phyloP scores from a whole-genome alignment of 495 filamentous ascomycete species.

The Aspergillus hancockii region DNA sequence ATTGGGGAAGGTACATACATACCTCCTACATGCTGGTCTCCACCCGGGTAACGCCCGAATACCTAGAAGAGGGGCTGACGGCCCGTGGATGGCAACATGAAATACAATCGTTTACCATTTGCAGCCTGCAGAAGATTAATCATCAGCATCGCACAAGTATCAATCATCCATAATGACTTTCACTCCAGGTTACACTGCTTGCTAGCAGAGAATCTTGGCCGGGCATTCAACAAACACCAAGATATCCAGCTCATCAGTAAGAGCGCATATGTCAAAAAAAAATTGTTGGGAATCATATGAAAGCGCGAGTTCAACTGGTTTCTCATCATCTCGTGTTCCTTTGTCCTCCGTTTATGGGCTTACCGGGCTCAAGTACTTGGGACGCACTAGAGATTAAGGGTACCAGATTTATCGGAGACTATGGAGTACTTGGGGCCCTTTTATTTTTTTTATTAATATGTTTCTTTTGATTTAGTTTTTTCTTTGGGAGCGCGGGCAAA shows the following conservation, averaged over 20 bases:
- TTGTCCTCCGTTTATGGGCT: slow-evolving; percentile 4
- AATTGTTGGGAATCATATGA: neutral
- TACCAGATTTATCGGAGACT: slow-evolving; percentile 1
- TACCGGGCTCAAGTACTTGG: slow-evolving; percentile 8
- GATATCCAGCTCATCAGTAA: neutral
- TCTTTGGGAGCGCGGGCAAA: neutral
- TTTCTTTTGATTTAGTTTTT: neutral
- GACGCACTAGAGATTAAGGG: slow-evolving; percentile 14
- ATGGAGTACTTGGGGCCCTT: neutral
- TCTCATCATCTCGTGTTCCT: slow-evolving; percentile 2
- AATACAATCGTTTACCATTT: slow-evolving; percentile 7
- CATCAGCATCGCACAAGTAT: neutral
- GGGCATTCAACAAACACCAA: neutral
- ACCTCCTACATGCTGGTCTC: slow-evolving; percentile 9
- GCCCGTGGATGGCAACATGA: slow-evolving; percentile 26
- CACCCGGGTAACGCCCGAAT: slow-evolving; percentile 27
- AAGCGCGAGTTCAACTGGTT: neutral
- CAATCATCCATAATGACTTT: neutral
- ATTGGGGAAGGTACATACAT: neutral
- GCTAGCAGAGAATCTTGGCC: neutral
- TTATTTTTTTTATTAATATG: neutral
- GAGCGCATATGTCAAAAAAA: neutral
- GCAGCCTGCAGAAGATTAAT: slow-evolving; percentile 20
- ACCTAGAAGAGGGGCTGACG: slow-evolving; percentile 27
- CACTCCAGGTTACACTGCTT: slow-evolving; percentile 7